Evolutionary conservation across 2,329 filamentous ascomycete species (phyloP).

Genomic region (Ophiostoma piceae): DNA sequence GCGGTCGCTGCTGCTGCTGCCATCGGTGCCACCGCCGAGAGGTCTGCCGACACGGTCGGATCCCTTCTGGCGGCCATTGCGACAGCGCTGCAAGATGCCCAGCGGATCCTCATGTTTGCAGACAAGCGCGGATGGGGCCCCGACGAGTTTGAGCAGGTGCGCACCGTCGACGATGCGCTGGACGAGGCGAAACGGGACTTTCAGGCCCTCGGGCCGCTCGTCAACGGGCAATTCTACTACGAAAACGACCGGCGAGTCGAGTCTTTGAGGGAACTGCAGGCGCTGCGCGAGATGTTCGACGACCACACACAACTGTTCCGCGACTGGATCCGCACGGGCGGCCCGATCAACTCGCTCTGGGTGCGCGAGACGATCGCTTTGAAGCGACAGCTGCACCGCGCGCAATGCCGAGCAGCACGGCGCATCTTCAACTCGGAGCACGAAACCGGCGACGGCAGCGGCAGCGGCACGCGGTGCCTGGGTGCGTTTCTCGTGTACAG

Average conservation of each 20-base stretch:
- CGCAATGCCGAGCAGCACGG: conserved; percentile 53
- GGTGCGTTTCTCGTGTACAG: conserved; percentile 53
- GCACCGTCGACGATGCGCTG: conserved; percentile 49
- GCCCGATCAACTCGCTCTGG: conserved; percentile 53
- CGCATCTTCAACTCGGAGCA: conserved; percentile 52
- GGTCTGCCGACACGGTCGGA: conserved; percentile 48
- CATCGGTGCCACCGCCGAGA: background rate
- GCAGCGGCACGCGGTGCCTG: conserved; percentile 45
- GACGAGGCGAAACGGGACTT: conserved; percentile 58
- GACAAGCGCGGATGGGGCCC: conserved; percentile 55
- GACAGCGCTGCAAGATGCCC: conserved; percentile 47
- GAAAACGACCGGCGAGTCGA: conserved; percentile 54
- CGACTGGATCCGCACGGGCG: conserved; percentile 51
- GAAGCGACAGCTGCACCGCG: conserved; percentile 49
- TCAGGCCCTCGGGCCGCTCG: conserved; percentile 50
- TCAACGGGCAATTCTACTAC: conserved; percentile 54
- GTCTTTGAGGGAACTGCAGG: conserved; percentile 47
- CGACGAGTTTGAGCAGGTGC: conserved; percentile 56
- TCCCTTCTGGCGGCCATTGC: conserved; percentile 55
- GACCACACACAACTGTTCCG: conserved; percentile 47
- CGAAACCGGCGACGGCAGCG: conserved; percentile 32
- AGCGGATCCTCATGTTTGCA: conserved; percentile 51
- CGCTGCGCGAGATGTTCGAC: conserved; percentile 43
- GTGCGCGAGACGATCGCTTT: conserved; percentile 48
- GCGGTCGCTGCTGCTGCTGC: conserved; percentile 13